phyloP scores from a whole-genome alignment of 306 rosid species.

The Vigna reflexopilosa region DNA sequence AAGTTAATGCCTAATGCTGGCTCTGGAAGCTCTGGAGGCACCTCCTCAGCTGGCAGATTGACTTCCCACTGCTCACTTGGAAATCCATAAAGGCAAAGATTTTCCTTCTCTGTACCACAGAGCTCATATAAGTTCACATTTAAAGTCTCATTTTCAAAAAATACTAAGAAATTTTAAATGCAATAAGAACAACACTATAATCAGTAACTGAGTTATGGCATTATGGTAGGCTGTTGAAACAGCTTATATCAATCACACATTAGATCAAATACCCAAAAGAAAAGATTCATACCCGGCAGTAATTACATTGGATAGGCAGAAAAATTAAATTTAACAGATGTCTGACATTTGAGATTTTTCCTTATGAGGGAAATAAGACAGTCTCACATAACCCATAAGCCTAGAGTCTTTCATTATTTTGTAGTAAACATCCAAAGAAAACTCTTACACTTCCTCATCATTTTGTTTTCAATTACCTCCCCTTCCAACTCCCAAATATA shows the following conservation, averaged over 20 bases:
- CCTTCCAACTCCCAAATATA: not conserved
- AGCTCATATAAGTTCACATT: constrained; percentile 17
- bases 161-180: not conserved
- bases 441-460: not conserved
- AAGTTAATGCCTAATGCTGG: constrained; percentile 66
- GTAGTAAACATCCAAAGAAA: not conserved
- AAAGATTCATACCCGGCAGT: not conserved
- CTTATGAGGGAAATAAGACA: not conserved
- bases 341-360: not conserved
- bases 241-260: constrained; percentile 22
- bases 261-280: not conserved
- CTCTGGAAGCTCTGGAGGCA: constrained; percentile 66
- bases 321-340: constrained; percentile 3
- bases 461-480: too few relatives aligned
- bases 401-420: not conserved
- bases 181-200: constrained; percentile 26
- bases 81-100: constrained; percentile 67
- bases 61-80: constrained; percentile 69
- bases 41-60: constrained; percentile 64
- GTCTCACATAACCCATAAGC: not conserved
- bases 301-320: not conserved
- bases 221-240: constrained; percentile 3
- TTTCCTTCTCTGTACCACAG: constrained; percentile 61
- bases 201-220: constrained; percentile 6
- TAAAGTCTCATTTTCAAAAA: not conserved